phyloP scores from a whole-genome alignment of 1,284 basidiomycete species.

The Xanthoconium separans region DNA sequence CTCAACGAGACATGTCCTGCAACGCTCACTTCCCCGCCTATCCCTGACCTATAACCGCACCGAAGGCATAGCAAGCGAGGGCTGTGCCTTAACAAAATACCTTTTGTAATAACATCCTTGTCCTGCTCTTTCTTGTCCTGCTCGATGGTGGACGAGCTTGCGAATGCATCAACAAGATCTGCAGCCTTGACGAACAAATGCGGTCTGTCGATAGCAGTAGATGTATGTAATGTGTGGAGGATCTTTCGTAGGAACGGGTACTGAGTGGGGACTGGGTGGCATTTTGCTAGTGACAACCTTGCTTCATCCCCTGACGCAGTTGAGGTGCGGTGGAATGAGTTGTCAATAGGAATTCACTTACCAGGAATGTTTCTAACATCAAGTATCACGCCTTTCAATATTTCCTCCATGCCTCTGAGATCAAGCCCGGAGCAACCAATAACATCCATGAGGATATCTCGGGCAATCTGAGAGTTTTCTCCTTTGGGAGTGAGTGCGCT shows the following conservation, averaged over 20 bases:
- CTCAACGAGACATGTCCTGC: conserved; percentile 38
- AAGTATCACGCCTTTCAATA: conserved; percentile 40
- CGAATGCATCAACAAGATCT: conserved; percentile 62
- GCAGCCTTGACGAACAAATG: conserved; percentile 66
- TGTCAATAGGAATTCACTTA: conserved; percentile 10
- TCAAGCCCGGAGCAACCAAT: conserved; percentile 64
- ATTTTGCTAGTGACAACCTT: conserved; percentile 51
- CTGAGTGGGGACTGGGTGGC: conserved; percentile 50
- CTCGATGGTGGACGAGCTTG: conserved; percentile 34
- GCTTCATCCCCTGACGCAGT: conserved; percentile 44
- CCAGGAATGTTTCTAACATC: conserved; percentile 25
- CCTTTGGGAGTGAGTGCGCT: conserved; percentile 49
- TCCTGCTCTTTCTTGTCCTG: conserved; percentile 39
- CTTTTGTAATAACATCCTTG: conserved; percentile 64
- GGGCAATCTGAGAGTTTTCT: conserved; percentile 62
- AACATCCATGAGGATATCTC: conserved; percentile 57
- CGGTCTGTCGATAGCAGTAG: conserved; percentile 56
- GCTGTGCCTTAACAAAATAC: conserved; percentile 40
- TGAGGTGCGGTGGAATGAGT: not conserved
- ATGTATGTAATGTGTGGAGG: conserved; percentile 46
- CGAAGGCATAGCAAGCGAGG: conserved; percentile 50
- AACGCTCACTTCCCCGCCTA: conserved; percentile 32
- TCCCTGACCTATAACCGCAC: conserved; percentile 58
- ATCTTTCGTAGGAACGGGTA: conserved; percentile 41
- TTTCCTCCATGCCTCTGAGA: conserved; percentile 46